Conservation (phyloP, 1,139 yeast genomes). For the Magnusiomyces tetraspermus region DNA sequence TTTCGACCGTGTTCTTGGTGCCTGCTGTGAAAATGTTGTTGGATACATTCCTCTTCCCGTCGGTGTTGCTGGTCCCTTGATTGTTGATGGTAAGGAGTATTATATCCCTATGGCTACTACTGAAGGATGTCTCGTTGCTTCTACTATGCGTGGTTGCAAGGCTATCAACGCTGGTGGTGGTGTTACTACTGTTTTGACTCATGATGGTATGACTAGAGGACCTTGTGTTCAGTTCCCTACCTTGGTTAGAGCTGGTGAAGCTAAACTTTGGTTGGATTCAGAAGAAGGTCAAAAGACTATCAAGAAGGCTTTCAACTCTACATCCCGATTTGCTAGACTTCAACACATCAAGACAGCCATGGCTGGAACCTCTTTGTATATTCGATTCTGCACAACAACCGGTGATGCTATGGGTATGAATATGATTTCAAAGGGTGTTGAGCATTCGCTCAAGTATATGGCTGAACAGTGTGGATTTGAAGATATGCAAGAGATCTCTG, state of each 20-base stretch:
- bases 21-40: conserved; percentile 97
- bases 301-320: conserved; percentile 88
- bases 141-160: conserved; percentile 98
- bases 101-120: conserved; percentile 99
- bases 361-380: conserved; percentile 82
- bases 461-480: conserved; percentile 81
- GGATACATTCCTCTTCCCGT: conserved; percentile 95
- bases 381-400: conserved; percentile 91
- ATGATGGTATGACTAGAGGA: conserved; percentile 98
- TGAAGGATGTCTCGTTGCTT: conserved; percentile 96
- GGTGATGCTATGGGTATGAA: conserved; percentile 99
- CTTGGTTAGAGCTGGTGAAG: conserved; percentile 82
- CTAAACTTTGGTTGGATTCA: conserved; percentile 91
- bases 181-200: conserved; percentile 79
- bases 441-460: conserved; percentile 74
- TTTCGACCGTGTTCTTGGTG: conserved; percentile 93
- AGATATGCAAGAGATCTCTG: conserved; percentile 87
- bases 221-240: conserved; percentile 90
- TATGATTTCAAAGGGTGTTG: conserved; percentile 98
- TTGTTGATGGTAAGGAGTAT: conserved; percentile 76
- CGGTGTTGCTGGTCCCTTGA: conserved; percentile 95
- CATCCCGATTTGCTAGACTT: conserved; percentile 93
- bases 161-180: conserved; percentile 98
- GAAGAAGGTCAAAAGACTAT: conserved; percentile 79
- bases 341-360: conserved; percentile 85